Evolutionary conservation across 73 alveolate genomes (phyloP).

Genomic region (Blepharisma stoltei): DNA sequence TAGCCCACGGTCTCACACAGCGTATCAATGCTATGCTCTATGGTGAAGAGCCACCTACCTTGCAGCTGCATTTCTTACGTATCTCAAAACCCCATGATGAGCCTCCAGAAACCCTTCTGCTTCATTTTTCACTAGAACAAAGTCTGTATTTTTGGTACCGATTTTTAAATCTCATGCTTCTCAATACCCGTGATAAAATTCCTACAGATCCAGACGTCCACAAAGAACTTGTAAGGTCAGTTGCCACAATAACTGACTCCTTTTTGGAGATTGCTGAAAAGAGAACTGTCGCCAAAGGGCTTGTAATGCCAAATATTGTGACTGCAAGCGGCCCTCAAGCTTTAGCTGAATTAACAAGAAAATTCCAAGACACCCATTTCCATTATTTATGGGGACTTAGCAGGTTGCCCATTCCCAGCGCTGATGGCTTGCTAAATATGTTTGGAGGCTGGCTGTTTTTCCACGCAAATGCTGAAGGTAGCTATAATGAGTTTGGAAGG

Average conservation of each 20-base stretch:
- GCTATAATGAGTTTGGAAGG: neutral
- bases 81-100: neutral
- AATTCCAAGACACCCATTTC: neutral
- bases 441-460: constrained; percentile 18
- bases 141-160: constrained; percentile 7
- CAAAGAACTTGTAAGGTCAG: constrained; percentile 2
- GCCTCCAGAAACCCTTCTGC: neutral
- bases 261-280: neutral
- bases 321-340: neutral
- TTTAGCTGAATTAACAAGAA: neutral
- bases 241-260: neutral
- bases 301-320: neutral
- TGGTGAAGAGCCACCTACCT: neutral
- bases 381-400: neutral
- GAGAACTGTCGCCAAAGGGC: neutral
- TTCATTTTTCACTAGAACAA: neutral
- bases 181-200: neutral
- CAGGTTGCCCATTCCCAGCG: constrained; percentile 15
- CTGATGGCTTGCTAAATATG: neutral
- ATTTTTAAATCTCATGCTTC: neutral
- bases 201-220: constrained; percentile 4
- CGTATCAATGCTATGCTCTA: neutral
- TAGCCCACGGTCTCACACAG: neutral
- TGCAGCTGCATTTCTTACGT: neutral
- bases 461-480: neutral